Conservation (phyloP, 2,329 filamentous ascomycete species). For the Penicillium expansum region DNA sequence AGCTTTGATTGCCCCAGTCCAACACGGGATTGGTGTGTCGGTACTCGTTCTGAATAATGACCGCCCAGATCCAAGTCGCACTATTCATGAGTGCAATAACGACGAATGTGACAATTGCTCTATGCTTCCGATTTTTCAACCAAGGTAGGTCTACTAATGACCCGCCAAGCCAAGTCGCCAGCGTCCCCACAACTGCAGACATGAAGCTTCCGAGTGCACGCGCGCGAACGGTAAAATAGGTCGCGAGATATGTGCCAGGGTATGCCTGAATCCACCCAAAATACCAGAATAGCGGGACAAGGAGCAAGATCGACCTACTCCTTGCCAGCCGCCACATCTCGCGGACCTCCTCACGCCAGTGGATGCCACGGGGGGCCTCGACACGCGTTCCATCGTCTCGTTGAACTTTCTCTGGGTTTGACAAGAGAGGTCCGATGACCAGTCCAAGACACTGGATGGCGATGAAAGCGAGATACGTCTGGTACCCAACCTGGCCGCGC, state of each 20-base stretch:
- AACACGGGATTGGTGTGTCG: constrained; percentile 42
- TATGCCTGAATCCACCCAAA: constrained; percentile 42
- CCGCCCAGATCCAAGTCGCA: constrained; percentile 50
- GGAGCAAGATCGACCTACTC: constrained; percentile 38
- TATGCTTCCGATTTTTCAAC: constrained; percentile 39
- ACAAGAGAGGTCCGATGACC: constrained; percentile 44
- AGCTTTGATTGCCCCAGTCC: constrained; percentile 44
- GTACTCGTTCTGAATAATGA: constrained; percentile 50
- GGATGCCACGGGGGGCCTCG: constrained; percentile 18
- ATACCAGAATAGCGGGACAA: constrained; percentile 37
- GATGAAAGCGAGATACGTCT: constrained; percentile 49
- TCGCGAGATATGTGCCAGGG: constrained; percentile 42
- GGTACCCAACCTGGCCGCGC: constrained; percentile 21
- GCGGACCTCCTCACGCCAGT: constrained; percentile 32
- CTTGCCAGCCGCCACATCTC: constrained; percentile 38
- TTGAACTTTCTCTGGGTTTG: constrained; percentile 46
- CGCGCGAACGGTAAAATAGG: constrained; percentile 45
- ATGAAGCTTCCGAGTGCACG: constrained; percentile 41
- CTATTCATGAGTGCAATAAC: constrained; percentile 46
- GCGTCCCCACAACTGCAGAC: constrained; percentile 40
- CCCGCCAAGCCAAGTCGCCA: constrained; percentile 40
- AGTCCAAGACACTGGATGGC: constrained; percentile 49
- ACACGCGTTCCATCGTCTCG: constrained; percentile 44
- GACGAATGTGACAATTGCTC: constrained; percentile 42
- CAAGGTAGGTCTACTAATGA: constrained; percentile 41